Conservation (phyloP, 2,329 filamentous ascomycete genomes). For the Xylariaceae sp. region DNA sequence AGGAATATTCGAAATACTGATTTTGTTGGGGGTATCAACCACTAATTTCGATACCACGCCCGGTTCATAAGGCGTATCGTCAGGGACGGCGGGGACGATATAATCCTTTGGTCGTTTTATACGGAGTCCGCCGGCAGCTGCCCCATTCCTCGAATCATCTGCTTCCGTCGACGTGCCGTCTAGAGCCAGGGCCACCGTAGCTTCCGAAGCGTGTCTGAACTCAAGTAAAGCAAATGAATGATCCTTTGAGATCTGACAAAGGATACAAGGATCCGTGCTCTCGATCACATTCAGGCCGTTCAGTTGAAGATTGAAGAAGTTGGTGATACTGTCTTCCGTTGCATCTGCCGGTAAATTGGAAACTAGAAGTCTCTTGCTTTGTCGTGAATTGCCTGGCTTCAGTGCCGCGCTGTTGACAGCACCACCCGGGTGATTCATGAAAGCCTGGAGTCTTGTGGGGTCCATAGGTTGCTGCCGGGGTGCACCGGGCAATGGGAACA, state of each 20-base stretch:
- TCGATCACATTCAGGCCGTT: conserved; percentile 94
- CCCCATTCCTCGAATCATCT: conserved; percentile 54
- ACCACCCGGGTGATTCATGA: conserved; percentile 84
- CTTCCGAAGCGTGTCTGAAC: conserved; percentile 81
- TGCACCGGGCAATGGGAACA: conserved; percentile 96
- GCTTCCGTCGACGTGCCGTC: conserved; percentile 87
- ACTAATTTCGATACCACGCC: conserved; percentile 77
- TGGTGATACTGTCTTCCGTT: conserved; percentile 70
- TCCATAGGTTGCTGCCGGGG: conserved; percentile 95
- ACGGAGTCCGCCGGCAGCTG: conserved; percentile 58
- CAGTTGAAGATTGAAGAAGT: conserved; percentile 94
- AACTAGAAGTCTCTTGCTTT: conserved; percentile 86
- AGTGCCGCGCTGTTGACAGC: conserved; percentile 70
- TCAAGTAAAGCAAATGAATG: conserved; percentile 80
- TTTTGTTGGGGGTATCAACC: conserved; percentile 90
- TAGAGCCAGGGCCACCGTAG: conserved; percentile 84
- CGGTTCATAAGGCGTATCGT: conserved; percentile 69
- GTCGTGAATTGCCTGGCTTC: conserved; percentile 87
- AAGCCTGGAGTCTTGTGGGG: conserved; percentile 85
- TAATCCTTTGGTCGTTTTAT: conserved; percentile 94
- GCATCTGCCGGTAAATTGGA: conserved; percentile 71
- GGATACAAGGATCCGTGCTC: conserved; percentile 76
- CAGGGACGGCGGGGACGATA: conserved; percentile 77
- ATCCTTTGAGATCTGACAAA: conserved; percentile 77
- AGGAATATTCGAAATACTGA: conserved; percentile 87